Conservation (phyloP, 306 rosid genomes). For the Cucurbita argyrosperma region DNA sequence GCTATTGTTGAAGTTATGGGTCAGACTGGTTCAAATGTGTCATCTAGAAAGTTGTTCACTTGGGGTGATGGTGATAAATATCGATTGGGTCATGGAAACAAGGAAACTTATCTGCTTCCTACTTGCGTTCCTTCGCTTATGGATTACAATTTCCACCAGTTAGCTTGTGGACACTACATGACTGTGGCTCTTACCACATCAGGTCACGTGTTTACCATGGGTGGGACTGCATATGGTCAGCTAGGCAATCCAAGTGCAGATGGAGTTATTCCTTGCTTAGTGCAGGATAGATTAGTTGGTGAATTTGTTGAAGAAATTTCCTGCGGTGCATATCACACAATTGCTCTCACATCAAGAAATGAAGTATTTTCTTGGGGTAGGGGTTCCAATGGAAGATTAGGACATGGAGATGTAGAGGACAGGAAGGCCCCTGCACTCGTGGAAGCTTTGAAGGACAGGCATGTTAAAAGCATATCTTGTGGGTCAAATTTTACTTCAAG, state of each 20-base stretch:
- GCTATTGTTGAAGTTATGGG: slow-evolving; percentile 76
- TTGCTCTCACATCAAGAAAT: slow-evolving; percentile 78
- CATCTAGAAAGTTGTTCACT: slow-evolving; percentile 59
- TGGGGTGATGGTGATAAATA: slow-evolving; percentile 96
- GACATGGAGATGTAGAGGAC: slow-evolving; percentile 72
- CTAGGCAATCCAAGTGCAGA: slow-evolving; percentile 72
- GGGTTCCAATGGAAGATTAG: slow-evolving; percentile 91
- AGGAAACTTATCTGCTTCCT: slow-evolving; percentile 66
- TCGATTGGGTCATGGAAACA: slow-evolving; percentile 79
- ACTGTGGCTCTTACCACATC: slow-evolving; percentile 77
- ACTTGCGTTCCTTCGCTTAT: slow-evolving; percentile 73
- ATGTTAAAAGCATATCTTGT: slow-evolving; percentile 65
- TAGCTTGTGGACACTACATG: slow-evolving; percentile 77
- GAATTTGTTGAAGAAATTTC: slow-evolving; percentile 86
- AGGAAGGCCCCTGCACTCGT: slow-evolving; percentile 60
- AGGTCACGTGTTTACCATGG: slow-evolving; percentile 93
- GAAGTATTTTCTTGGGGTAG: slow-evolving; percentile 92
- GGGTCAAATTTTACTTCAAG: slow-evolving; percentile 74
- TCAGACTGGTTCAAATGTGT: slow-evolving; percentile 26
- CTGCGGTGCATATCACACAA: slow-evolving; percentile 75
- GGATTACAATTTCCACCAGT: slow-evolving; percentile 70
- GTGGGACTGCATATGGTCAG: slow-evolving; percentile 58
- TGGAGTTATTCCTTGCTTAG: slow-evolving; percentile 64
- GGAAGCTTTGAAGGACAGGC: slow-evolving; percentile 76
- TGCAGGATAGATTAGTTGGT: slow-evolving; percentile 68